Base-by-base conservation (phyloP, 2,329 filamentous ascomycete species). In the Fusarium coicis region DNA sequence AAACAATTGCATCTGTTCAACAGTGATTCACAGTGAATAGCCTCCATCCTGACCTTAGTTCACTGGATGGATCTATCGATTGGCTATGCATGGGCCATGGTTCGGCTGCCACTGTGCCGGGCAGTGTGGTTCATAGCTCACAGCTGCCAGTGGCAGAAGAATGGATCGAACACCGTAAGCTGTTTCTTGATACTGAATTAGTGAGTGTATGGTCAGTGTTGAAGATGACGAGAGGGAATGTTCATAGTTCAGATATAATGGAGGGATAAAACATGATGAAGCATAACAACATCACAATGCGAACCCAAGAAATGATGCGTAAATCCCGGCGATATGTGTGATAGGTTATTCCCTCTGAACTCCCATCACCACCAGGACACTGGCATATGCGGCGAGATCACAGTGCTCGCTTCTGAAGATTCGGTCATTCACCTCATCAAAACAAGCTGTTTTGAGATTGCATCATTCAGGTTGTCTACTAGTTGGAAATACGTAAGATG, bases 161-260 rank as follows among this genome's bases (percentile, higher is more conserved):
- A 18, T 1, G 11, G 9, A 16, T 11, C 2, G 14, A 9, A 5
- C 7, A 14, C n/a, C 14, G 14, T 5, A 4, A 18, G 4, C 5
- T 4, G 2, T 40, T 14, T 40, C 23, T 3, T 16, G 12, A 26
- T 4, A 11, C 0, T 1, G 11, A 23, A 8, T 21, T 2, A 28
- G 10, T 14, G 12, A 18, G 18, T 21, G 6, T 2, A 7, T 16
- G 7, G 9, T 53, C n/a, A 15, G 4, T 15, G 23, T 21, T 1
- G 0, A 28, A 0, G 47, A 15, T 28, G 18, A 12, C 28, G 2
- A 39, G 10, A 16, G 7, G 34, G 14, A 10, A 0, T 39, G 19
- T 53, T 53, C 34, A 28, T 18, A 2, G 10, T 28, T 5, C 4
- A 11, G 23, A 16, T 10, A 10, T 7, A 5, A 4, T n/a, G 6